Base-by-base conservation (phyloP, 495 filamentous ascomycete species). In the Lophium mytilinum region DNA sequence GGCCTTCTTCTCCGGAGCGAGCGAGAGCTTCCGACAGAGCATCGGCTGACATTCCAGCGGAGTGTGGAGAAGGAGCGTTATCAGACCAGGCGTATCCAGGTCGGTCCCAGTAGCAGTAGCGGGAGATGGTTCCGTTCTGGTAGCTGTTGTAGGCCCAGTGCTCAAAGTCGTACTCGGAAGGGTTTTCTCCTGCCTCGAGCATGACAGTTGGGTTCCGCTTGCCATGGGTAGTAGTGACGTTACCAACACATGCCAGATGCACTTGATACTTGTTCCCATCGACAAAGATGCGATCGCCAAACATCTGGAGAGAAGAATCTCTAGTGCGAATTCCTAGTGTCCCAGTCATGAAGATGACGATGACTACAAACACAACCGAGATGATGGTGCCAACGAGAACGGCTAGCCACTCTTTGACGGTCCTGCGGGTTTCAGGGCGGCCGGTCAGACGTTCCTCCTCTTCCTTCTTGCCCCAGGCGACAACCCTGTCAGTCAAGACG, bases 21-120 rank as follows among this genome's bases (percentile, higher is more conserved):
- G 86, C 80, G 3, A 98, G 77, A 0, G 90, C 86, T 73, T 96
- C 90, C 21, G 88, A 87, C 15, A 96, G 76, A 6, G 82, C 88
- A 64, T 95, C 89, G 7, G 86, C 82, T 1, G 87, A 83, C 85
- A 95, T 95, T 51, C 91, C 89, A 9, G 88, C 91, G 3, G 88
- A 92, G 65, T 94, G 83, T 0, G 93, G 92, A 1, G 90, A 95
- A 9, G 92, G 93, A 0, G 93, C 91, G 60, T 90, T 90, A 71
- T 98, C 93, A 46, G 88, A 93, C 83, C 87, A 96, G 37, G 78
- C 90, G 50, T 90, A 74, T 1, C 93, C 93, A 0, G 93, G 93
- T 18, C 93, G 86, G 65, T 98, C 93, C 73, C 88, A 94, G 71
- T 95, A 96, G 75, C 93, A 98, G 71, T 93, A 98, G 45, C 91